Conservation (phyloP, 306 rosid species). For the Macrotyloma uniflorum region DNA sequence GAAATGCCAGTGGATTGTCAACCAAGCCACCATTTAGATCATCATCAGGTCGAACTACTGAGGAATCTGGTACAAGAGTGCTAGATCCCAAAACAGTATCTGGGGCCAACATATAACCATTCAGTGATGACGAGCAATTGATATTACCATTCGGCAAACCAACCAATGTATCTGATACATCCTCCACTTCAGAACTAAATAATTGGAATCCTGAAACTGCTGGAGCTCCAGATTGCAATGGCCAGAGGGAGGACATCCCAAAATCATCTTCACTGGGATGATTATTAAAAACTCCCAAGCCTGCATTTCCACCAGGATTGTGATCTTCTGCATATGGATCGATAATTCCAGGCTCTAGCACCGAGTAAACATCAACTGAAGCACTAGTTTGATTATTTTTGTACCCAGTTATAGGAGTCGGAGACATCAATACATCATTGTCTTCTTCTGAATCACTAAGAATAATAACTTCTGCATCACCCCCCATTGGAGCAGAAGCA, state of each 20-base stretch:
- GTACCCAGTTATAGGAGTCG: conserved; percentile 58
- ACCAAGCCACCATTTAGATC: conserved; percentile 83
- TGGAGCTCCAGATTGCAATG: conserved; percentile 72
- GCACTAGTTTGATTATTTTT: conserved; percentile 53
- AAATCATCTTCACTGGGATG: conserved; percentile 64
- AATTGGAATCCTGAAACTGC: conserved; percentile 78
- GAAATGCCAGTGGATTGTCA: conserved; percentile 84
- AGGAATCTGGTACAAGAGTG: conserved; percentile 57
- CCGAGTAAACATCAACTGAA: conserved; percentile 56
- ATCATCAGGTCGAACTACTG: conserved; percentile 59
- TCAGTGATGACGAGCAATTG: conserved; percentile 73
- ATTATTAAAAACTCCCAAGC: conserved; percentile 67
- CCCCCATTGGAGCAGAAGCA: conserved; percentile 56
- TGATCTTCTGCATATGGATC: conserved; percentile 74
- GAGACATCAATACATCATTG: conserved; percentile 55
- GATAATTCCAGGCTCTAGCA: conserved; percentile 60
- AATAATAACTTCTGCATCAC: conserved; percentile 74
- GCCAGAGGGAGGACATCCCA: conserved; percentile 69
- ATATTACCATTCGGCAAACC: conserved; percentile 67
- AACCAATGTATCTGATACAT: conserved; percentile 68
- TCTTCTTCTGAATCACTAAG: conserved; percentile 96
- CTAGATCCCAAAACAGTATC: conserved; percentile 69
- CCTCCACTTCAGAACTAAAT: conserved; percentile 77
- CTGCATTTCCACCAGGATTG: conserved; percentile 63
- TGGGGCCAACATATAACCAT: conserved; percentile 69